A percentile compares a stretch with the other conserved stretches of the same genome.
Conservation (phyloP, 768 basidiomycete genomes). For the Russula lepida region DNA sequence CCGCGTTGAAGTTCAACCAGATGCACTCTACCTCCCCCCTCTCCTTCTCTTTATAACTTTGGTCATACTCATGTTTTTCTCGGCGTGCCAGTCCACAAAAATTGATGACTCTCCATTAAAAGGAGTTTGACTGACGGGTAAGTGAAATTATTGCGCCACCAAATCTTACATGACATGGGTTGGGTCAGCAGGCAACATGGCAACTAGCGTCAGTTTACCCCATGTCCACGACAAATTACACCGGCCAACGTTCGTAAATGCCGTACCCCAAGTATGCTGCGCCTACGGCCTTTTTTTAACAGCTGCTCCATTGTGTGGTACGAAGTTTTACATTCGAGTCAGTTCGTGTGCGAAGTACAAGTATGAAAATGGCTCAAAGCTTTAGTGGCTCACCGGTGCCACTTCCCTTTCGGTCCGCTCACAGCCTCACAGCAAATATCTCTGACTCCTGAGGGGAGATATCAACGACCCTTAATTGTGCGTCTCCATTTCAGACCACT, state of each 20-base stretch:
- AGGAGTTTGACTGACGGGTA: not conserved
- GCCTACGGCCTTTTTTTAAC: not conserved
- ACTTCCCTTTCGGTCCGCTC: not conserved
- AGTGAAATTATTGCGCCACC: not conserved
- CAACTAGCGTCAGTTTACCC: not conserved
- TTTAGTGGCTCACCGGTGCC: not conserved
- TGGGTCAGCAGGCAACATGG: not conserved
- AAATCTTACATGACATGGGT: not conserved
- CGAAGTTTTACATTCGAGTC: slow-evolving; percentile 12
- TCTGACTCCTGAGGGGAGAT: not conserved
- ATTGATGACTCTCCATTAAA: not conserved
- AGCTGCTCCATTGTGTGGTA: not conserved
- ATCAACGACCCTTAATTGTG: not conserved
- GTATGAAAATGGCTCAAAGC: not conserved
- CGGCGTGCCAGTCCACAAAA: not conserved
- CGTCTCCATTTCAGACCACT: not conserved
- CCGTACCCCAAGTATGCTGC: not conserved
- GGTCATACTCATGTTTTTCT: not conserved
- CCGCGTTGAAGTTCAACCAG: not conserved
- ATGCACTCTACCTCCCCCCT: not conserved
- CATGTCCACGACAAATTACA: not conserved
- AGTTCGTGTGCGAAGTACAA: not conserved
- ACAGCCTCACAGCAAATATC: not conserved
- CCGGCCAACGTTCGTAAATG: not conserved
- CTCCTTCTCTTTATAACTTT: not conserved